Conservation (phyloP, 2,329 filamentous ascomycete species). For the Aspergillus sp. region DNA sequence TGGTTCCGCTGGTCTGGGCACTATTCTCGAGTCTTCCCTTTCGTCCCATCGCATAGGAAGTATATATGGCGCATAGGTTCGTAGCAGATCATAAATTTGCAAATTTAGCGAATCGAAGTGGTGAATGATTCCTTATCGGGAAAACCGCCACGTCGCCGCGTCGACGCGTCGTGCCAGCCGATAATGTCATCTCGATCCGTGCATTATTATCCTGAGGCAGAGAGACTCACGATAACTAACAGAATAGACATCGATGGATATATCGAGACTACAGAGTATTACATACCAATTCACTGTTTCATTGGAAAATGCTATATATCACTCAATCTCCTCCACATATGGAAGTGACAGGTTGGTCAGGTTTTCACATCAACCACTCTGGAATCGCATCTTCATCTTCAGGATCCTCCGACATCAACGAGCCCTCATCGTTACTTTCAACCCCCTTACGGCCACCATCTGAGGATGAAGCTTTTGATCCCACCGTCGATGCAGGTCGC, state of each 20-base stretch:
- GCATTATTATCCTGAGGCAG: background rate
- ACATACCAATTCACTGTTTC: no score
- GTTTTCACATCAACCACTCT: slow-evolving; percentile 47
- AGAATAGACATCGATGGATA: background rate
- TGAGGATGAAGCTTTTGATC: slow-evolving; percentile 7
- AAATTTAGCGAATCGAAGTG: background rate
- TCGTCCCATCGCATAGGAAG: slow-evolving; percentile 22
- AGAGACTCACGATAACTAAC: background rate
- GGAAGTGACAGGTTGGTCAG: background rate
- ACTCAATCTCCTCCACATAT: background rate
- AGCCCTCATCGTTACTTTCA: slow-evolving; percentile 39
- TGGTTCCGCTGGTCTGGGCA: slow-evolving; percentile 10
- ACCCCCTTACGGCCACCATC: slow-evolving; percentile 15
- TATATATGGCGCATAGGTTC: background rate
- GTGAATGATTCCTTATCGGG: slow-evolving; percentile 1
- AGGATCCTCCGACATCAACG: slow-evolving; percentile 53
- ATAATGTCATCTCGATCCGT: background rate
- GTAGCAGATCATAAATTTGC: slow-evolving; percentile 8
- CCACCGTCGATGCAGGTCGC: slow-evolving; percentile 7
- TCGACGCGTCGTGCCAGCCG: background rate
- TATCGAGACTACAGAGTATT: background rate
- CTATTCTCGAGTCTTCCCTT: slow-evolving; percentile 7
- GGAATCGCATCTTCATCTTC: slow-evolving; percentile 59
- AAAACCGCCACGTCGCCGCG: background rate
- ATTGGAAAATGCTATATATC: no score